Base-by-base conservation (phyloP, 2,329 filamentous ascomycete species). In the Aspergillus felis region DNA sequence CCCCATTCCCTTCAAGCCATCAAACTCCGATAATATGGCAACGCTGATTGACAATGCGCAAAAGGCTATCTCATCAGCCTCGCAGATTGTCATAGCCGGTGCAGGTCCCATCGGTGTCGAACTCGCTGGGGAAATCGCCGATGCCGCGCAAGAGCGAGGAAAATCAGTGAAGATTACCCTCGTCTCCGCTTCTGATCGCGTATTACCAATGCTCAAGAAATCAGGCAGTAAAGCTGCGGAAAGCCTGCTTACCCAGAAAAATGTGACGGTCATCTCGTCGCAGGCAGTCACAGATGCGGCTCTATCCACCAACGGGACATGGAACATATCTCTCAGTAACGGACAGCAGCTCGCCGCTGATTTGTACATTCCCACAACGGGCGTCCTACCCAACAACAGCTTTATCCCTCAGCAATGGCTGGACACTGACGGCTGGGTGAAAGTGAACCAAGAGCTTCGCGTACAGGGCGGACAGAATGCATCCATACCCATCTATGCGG, bases 281-380 rank as follows among this genome's bases (percentile, higher is more conserved):
- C 50, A 52, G 0, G 68, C 60, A 68, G 73, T 66, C 1, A 35
- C 48, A 57, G 64, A 69, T 22, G 65, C 68, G 6, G 68, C 66
- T 20, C 60, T 64, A 8, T 62, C 64, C 4, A 65, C 68, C 1
- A 60, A 68, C 2, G 71, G 74, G 35, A 73, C 73, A 50, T 80
- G 76, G 58, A 74, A 75, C 3, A 64, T 82, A 25, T 65, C 66
- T 3, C 67, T 84, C 20, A 71, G 69, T 58, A 79, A 81, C 57
- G 82, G 82, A 46, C 72, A 77, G 49, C 74, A 68, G 2, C 62
- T 82, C 42, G 73, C 74, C 1, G 75, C 78, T 2, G 83, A 85
- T 62, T 59, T 83, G 25, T 84, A 81, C 65, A 78, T 86, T 55
- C 76, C 79, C 3, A 81, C 80, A 0, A 76, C 76, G 14, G 83